Evolutionary conservation across 2,329 filamentous ascomycete genomes (phyloP).

Genomic region (Plenodomus biglobosus): DNA sequence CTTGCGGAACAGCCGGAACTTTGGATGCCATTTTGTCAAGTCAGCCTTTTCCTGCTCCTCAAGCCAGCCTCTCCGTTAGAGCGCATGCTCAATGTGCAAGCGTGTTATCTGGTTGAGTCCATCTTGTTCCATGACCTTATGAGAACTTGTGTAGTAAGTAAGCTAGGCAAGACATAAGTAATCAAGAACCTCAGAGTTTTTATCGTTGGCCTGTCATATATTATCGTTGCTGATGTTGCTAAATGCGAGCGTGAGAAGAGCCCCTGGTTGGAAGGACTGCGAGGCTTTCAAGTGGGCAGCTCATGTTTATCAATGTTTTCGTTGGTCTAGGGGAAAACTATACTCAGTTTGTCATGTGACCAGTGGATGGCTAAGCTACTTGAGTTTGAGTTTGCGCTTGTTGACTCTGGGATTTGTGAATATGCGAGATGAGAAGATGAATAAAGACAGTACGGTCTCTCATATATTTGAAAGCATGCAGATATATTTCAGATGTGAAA

Average conservation of each 20-base stretch:
- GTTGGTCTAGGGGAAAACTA: not conserved
- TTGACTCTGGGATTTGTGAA: not conserved
- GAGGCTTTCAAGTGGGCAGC: not conserved
- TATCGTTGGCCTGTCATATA: not conserved
- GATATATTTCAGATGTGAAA: not conserved
- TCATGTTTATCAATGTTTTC: not conserved
- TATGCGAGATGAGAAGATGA: not conserved
- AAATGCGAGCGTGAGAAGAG: not conserved
- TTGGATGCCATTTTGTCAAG: not conserved
- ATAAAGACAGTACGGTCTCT: too few species aligned
- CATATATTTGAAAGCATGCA: too few species aligned
- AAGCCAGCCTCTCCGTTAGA: not conserved
- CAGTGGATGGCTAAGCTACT: not conserved
- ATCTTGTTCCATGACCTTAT: not conserved
- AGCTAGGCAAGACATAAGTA: not conserved
- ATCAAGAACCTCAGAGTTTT: not conserved
- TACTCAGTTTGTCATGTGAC: not conserved
- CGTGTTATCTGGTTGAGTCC: slow-evolving; percentile 1
- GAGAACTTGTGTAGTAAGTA: slow-evolving; percentile 1
- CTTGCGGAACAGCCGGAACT: not conserved
- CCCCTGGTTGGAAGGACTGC: not conserved
- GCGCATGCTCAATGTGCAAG: slow-evolving; percentile 2
- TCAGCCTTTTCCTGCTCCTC: not conserved
- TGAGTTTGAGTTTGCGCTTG: not conserved
- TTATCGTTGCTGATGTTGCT: not conserved